Conservation (phyloP, 495 filamentous ascomycete genomes). For the Parmelia sp. region DNA sequence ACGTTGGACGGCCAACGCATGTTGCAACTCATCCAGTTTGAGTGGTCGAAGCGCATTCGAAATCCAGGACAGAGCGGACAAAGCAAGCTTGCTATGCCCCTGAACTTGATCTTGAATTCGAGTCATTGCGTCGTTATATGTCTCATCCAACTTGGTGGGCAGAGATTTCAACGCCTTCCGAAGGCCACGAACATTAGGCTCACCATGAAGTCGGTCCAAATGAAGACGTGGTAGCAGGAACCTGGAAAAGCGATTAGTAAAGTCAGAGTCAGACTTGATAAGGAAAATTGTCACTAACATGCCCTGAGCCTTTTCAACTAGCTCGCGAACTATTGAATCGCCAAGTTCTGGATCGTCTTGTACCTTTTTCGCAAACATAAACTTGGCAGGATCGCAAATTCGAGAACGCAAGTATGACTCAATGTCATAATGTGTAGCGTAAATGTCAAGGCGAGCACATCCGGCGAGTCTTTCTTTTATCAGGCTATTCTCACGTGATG, state of each 20-base stretch:
- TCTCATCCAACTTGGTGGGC: slow-evolving; percentile 28
- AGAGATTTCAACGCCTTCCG: slow-evolving; percentile 29
- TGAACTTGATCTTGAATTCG: slow-evolving; percentile 34
- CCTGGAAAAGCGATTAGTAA: slow-evolving; percentile 25
- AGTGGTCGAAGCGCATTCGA: slow-evolving; percentile 20
- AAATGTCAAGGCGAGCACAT: slow-evolving; percentile 1
- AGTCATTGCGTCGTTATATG: slow-evolving; percentile 36
- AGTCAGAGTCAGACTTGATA: slow-evolving; percentile 17
- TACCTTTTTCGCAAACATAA: slow-evolving; percentile 28
- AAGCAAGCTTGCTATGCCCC: slow-evolving; percentile 32
- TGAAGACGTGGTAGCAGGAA: slow-evolving; percentile 40
- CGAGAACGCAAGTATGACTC: slow-evolving; percentile 14
- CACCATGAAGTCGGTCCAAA: slow-evolving; percentile 33
- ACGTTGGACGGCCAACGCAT: slow-evolving; percentile 21
- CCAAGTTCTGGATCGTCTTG: slow-evolving; percentile 21
- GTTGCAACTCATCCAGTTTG: slow-evolving; percentile 11
- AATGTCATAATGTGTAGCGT: neutral
- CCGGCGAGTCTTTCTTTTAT: neutral
- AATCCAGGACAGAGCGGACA: slow-evolving; percentile 22
- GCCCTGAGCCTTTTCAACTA: slow-evolving; percentile 28
- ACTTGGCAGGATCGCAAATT: slow-evolving; percentile 31
- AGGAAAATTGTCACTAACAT: slow-evolving; percentile 24
- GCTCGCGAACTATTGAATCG: slow-evolving; percentile 24
- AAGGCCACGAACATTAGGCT: slow-evolving; percentile 32
- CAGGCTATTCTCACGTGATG: slow-evolving; percentile 19